A percentile compares a stretch with the other conserved stretches of the same genome.
Conservation (phyloP, 1,139 yeast species). For the Blastobotrys apis region DNA sequence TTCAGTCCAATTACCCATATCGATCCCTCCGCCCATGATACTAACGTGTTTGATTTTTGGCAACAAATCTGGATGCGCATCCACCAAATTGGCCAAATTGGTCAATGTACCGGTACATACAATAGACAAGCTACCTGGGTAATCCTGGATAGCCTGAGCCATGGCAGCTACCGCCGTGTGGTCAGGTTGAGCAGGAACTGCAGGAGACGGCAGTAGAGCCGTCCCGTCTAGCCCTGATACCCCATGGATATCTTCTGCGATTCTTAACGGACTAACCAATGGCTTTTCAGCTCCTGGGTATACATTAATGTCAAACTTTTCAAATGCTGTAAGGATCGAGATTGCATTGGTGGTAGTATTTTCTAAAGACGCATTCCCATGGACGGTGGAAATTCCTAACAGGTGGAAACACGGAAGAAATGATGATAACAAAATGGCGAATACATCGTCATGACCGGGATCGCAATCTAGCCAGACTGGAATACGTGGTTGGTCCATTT, state of each 20-base stretch:
- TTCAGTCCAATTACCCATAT: slow-evolving; percentile 44
- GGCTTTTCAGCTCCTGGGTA: slow-evolving; percentile 64
- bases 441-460: slow-evolving; percentile 88
- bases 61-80: slow-evolving; percentile 49
- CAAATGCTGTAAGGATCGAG: slow-evolving; percentile 58
- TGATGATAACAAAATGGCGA: slow-evolving; percentile 63
- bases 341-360: slow-evolving; percentile 69
- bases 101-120: slow-evolving; percentile 74
- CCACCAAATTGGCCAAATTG: slow-evolving; percentile 55
- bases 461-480: slow-evolving; percentile 92
- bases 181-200: slow-evolving; percentile 36
- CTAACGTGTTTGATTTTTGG: slow-evolving; percentile 48
- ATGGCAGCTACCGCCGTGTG: slow-evolving; percentile 55
- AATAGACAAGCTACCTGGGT: slow-evolving; percentile 50
- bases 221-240: slow-evolving; percentile 72
- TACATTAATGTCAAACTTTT: slow-evolving; percentile 49
- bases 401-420: slow-evolving; percentile 57
- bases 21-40: slow-evolving; percentile 75
- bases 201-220: slow-evolving; percentile 50
- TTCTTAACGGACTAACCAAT: slow-evolving; percentile 44
- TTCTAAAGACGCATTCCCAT: slow-evolving; percentile 69
- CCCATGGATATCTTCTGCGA: slow-evolving; percentile 71
- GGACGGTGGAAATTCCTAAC: slow-evolving; percentile 75
- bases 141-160: slow-evolving; percentile 43
- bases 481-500: too few relatives aligned